Base-by-base conservation (phyloP, 2,329 filamentous ascomycete species). In the Microdochium nivale region DNA sequence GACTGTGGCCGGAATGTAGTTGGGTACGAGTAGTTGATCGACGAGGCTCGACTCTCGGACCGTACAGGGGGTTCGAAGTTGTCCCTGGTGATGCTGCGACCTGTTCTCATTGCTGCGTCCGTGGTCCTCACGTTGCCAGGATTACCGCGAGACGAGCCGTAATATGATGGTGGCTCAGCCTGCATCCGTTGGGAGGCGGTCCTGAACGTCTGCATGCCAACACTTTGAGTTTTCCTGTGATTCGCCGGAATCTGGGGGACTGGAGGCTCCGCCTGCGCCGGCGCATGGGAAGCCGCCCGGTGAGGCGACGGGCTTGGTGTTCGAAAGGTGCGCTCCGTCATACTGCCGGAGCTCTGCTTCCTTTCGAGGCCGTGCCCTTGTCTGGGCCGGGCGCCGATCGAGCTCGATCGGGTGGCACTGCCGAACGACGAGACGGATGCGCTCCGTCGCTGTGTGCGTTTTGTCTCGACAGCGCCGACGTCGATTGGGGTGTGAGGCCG, bases 251-350 rank as follows among this genome's bases (percentile, higher is more conserved):
- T 75, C 3, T 78, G 75, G 33, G 90, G 91, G 2, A 96, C 84
- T 1, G 90, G 90, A 27, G 90, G 89, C 50, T 80, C 59, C 43
- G 54, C 65, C 51, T 64, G 66, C 56, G 65, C 68, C 53, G 67
- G 64, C 46, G 67, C 27, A 30, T 30, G 67, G 52, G 67, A 63
- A 51, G 75, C 74, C 24, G 24, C 14, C 24, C 46, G 24, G 24
- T 27, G 46, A 23, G 46, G 24, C 9, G 25, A 47, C 46, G 24
- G 46, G 23, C 24, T 25, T 14, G 46, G 24, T 27, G 46, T 47
- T 7, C 91, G 83, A 67, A 96, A 96, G 1, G 90, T 91, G 53
- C 92, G 82, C 65, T 92, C 88, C 27, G 82, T 86, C 91, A 97
- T 95, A 49, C 90, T 96, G 23, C 83, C 79, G 25, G 80, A 80